A percentile compares a stretch with the other conserved stretches of the same genome.
phyloP scores from a whole-genome alignment of 176 grass and related monocot genomes.

The Phragmites australis region DNA sequence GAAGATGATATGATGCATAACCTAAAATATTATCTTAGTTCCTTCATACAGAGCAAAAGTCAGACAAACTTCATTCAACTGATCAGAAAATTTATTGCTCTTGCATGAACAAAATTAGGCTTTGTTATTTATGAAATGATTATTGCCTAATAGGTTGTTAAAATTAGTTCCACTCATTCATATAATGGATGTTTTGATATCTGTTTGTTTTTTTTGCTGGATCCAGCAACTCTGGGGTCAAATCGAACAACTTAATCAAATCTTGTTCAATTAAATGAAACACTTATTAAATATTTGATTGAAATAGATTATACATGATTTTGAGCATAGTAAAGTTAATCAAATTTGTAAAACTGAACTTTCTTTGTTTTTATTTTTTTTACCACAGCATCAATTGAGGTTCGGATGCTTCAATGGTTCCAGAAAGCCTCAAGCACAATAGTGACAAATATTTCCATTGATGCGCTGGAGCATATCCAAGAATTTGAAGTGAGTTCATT shows the following conservation, averaged over 20 bases:
- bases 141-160: background rate
- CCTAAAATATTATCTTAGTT: background rate
- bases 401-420: conserved; percentile 73
- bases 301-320: background rate
- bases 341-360: conserved; percentile 21
- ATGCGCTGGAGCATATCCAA: conserved; percentile 58
- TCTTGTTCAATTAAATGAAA: background rate
- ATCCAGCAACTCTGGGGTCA: background rate
- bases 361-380: conserved; percentile 35
- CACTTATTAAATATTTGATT: conserved; percentile 25
- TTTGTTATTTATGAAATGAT: background rate
- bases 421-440: conserved; percentile 65
- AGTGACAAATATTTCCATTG: conserved; percentile 66
- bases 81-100: background rate
- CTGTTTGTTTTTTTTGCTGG: conserved; percentile 3
- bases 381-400: conserved; percentile 61
- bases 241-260: background rate
- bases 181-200: background rate
- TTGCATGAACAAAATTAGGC: background rate
- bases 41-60: background rate
- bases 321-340: conserved; percentile 8
- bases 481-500: conserved; percentile 72
- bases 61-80: background rate
- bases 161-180: conserved; percentile 2
- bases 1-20: background rate